phyloP scores from a whole-genome alignment of 2,329 filamentous ascomycete genomes.

The Fonsecaea nubica region DNA sequence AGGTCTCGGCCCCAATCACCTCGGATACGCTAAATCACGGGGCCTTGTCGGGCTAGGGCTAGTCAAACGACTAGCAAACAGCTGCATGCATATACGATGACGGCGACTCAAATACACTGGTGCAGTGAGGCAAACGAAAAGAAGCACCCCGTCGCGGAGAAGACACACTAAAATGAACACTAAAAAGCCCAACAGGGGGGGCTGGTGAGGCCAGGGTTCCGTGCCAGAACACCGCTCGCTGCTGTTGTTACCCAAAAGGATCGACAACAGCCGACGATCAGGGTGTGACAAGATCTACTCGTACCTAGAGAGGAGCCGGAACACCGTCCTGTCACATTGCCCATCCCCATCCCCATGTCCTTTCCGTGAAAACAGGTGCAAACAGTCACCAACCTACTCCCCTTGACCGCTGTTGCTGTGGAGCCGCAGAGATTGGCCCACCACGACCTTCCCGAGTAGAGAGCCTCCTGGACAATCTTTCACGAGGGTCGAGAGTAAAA shows the following conservation, averaged over 20 bases:
- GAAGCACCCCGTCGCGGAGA: neutral
- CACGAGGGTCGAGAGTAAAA: slow-evolving; percentile 64
- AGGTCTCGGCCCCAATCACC: slow-evolving; percentile 5
- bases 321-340: neutral
- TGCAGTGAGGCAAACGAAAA: neutral
- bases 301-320: neutral
- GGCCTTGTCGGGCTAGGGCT: neutral
- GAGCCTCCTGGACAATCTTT: neutral
- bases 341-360: neutral
- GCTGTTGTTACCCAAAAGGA: neutral
- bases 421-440: neutral
- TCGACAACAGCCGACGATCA: slow-evolving; percentile 8
- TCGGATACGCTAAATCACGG: neutral
- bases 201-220: slow-evolving; percentile 10
- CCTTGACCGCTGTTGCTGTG: neutral
- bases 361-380: neutral
- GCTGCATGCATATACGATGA: neutral
- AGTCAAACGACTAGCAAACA: slow-evolving; percentile 1
- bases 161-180: neutral
- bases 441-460: neutral
- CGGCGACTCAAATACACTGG: neutral
- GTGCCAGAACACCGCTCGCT: slow-evolving; percentile 2
- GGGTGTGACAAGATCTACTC: slow-evolving; percentile 2
- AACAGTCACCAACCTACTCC: neutral
- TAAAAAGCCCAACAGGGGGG: neutral